Evolutionary conservation across 2,329 filamentous ascomycete genomes (phyloP).

Genomic region (Botrytis tulipae): DNA sequence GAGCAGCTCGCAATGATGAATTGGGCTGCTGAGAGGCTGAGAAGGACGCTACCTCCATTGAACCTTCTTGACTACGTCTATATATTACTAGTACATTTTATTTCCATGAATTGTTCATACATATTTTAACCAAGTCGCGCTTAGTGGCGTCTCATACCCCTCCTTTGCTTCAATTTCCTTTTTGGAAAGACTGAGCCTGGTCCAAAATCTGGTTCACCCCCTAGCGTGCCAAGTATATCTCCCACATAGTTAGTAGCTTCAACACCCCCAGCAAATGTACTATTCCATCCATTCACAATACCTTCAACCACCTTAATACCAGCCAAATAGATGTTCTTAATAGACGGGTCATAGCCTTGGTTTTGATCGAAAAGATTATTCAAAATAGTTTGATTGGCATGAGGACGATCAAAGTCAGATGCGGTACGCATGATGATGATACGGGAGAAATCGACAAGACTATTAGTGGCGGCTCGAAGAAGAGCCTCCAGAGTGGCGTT

Average conservation of each 20-base stretch:
- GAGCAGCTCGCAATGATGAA: not conserved
- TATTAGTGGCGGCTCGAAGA: constrained; percentile 54
- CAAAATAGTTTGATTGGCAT: constrained; percentile 52
- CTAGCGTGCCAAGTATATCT: constrained; percentile 67
- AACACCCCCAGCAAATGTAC: constrained; percentile 55
- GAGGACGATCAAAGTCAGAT: constrained; percentile 68
- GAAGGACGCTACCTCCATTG: not conserved
- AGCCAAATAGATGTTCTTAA: constrained; percentile 63
- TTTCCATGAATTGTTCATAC: not conserved
- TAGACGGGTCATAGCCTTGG: constrained; percentile 56
- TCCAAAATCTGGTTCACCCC: constrained; percentile 42
- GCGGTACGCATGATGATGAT: constrained; percentile 66
- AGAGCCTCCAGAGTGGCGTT: constrained; percentile 65
- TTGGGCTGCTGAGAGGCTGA: not conserved
- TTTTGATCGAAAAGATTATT: constrained; percentile 50
- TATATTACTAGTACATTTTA: not conserved
- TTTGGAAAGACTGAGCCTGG: constrained; percentile 9
- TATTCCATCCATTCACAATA: constrained; percentile 59
- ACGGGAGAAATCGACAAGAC: constrained; percentile 61
- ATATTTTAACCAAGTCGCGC: not conserved
- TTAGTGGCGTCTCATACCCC: not conserved
- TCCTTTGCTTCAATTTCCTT: constrained; percentile 8
- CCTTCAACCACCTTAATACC: constrained; percentile 61
- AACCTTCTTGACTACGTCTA: not conserved
- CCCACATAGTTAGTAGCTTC: constrained; percentile 63